These are phyloP conservation scores for Chalciporus pseudorubinellus DNA, from an alignment of 768 basidiomycete genomes.

Conservation along the genomic window DNA sequence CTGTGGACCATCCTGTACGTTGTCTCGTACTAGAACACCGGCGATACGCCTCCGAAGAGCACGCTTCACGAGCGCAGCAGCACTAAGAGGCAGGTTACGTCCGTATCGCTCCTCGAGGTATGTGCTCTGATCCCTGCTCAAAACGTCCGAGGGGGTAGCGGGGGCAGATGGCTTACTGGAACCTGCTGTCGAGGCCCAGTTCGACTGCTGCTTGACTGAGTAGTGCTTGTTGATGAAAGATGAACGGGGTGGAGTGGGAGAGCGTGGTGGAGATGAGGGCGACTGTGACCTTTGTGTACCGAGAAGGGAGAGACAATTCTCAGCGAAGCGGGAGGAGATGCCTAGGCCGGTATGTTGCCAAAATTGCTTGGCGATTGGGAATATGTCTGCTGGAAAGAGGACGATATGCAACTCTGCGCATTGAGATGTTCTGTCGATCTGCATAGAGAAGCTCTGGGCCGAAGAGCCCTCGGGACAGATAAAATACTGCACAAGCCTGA, in stretches of 20 bases:
- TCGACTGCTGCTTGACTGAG: conserved; percentile 30
- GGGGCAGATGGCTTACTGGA: conserved; percentile 4
- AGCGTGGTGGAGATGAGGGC: conserved; percentile 27
- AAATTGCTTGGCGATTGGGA: conserved; percentile 77
- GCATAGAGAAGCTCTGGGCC: not conserved
- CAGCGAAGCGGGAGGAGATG: conserved; percentile 84
- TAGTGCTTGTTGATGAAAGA: conserved; percentile 60
- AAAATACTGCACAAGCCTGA: conserved; percentile 66
- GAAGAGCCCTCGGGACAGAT: conserved; percentile 59
- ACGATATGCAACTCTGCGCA: conserved; percentile 76
- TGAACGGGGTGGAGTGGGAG: conserved; percentile 27
- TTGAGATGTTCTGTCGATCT: conserved; percentile 26
- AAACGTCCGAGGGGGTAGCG: conserved; percentile 37
- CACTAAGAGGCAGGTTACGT: conserved; percentile 74
- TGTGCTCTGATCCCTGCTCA: conserved; percentile 59
- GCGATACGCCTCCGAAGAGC: conserved; percentile 88
- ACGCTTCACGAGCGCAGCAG: conserved; percentile 78
- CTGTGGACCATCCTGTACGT: conserved; percentile 27
- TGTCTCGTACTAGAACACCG: conserved; percentile 73
- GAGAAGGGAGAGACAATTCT: conserved; percentile 73
- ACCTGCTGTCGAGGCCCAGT: conserved; percentile 6
- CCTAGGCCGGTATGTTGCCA: conserved; percentile 96
- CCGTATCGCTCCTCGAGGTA: conserved; percentile 97
- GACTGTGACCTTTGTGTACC: conserved; percentile 25
- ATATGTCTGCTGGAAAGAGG: conserved; percentile 64